These are phyloP conservation scores for Candida parachauliodes DNA, from an alignment of 805 yeast genomes.

Conservation along the genomic window DNA sequence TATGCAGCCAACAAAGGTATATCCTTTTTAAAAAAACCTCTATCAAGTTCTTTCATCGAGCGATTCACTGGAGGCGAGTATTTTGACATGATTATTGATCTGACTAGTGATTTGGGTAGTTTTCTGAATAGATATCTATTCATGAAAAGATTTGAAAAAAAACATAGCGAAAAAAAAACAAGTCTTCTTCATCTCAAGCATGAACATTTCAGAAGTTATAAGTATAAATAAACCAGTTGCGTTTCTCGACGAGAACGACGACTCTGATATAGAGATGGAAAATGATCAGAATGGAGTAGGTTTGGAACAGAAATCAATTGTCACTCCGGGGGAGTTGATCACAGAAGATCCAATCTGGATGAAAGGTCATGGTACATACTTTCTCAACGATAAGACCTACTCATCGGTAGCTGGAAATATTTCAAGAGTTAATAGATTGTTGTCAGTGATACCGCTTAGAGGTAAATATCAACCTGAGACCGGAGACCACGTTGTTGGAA, in stretches of 20 bases:
- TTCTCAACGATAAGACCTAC: slow-evolving; percentile 67
- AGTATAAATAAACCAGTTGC: slow-evolving; percentile 32
- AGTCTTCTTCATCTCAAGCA: slow-evolving; percentile 9
- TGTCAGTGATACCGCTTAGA: slow-evolving; percentile 80
- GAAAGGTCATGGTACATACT: slow-evolving; percentile 97
- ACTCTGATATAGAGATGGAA: slow-evolving; percentile 40
- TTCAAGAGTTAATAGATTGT: slow-evolving; percentile 76
- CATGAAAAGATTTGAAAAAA: slow-evolving; percentile 2
- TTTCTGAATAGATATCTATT: slow-evolving; percentile 5
- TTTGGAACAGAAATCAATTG: slow-evolving; percentile 37
- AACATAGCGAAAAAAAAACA: slow-evolving; percentile 4
- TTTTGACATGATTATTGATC: slow-evolving; percentile 21
- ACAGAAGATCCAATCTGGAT: slow-evolving; percentile 96
- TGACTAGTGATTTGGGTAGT: slow-evolving; percentile 3
- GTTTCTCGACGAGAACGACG: slow-evolving; percentile 17
- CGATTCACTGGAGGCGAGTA: slow-evolving; percentile 67
- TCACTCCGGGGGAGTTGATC: slow-evolving; percentile 95
- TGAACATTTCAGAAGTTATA: slow-evolving; percentile 26
- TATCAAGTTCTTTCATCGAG: slow-evolving; percentile 63
- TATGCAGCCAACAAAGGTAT: slow-evolving; percentile 63
- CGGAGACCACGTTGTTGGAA: slow-evolving; percentile 93
- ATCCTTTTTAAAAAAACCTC: slow-evolving; percentile 54
- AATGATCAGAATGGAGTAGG: slow-evolving; percentile 31
- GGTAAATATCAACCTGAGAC: slow-evolving; percentile 92
- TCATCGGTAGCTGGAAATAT: slow-evolving; percentile 93